A percentile compares a stretch with the other conserved stretches of the same genome.
phyloP scores from a whole-genome alignment of 2,329 filamentous ascomycete genomes.

The Byssoonygena ceratinophila region DNA sequence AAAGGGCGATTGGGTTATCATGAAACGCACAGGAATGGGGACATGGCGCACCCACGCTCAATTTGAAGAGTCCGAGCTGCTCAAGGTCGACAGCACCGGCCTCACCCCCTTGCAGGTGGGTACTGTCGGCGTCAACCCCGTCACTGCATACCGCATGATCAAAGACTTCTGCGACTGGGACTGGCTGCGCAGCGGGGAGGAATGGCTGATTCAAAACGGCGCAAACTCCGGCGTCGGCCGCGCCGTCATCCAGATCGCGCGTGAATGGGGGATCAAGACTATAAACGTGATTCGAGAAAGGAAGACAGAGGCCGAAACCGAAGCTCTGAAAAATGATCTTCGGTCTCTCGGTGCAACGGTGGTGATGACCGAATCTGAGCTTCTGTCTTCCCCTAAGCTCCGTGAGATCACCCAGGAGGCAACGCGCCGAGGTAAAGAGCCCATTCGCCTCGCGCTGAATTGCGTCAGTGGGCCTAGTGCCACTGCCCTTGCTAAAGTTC shows the following conservation, averaged over 20 bases:
- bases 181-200: conserved; percentile 50
- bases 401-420: conserved; percentile 49
- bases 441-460: conserved; percentile 71
- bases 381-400: conserved; percentile 37
- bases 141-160: conserved; percentile 88
- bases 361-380: conserved; percentile 52
- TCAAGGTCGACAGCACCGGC: conserved; percentile 60
- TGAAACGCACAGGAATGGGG: conserved; percentile 69
- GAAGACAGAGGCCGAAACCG: conserved; percentile 52
- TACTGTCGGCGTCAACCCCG: conserved; percentile 85
- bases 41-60: conserved; percentile 92
- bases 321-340: conserved; percentile 52
- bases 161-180: conserved; percentile 57
- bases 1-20: conserved; percentile 89
- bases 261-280: conserved; percentile 76
- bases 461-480: conserved; percentile 87
- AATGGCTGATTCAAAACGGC: conserved; percentile 96
- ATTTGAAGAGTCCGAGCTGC: conserved; percentile 49
- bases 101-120: conserved; percentile 68
- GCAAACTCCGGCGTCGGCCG: conserved; percentile 89
- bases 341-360: conserved; percentile 51
- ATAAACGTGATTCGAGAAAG: conserved; percentile 80
- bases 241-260: conserved; percentile 78
- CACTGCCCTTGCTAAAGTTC: conserved; percentile 62
- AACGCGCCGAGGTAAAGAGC: conserved; percentile 61